Evolutionary conservation across 108 stramenopile genomes (phyloP).

Genomic region (Fragilaria radians): DNA sequence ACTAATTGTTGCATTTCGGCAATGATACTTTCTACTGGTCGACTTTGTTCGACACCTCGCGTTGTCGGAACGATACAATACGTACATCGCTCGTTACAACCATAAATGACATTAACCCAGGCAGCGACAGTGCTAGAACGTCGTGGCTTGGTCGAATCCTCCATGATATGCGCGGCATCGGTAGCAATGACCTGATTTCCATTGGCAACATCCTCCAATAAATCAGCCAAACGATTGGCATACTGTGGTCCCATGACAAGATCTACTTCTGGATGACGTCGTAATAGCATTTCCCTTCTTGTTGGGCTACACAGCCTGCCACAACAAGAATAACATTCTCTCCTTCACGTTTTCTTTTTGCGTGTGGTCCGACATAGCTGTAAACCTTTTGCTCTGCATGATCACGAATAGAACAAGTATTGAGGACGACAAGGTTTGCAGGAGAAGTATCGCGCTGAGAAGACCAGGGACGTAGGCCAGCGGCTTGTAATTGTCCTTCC

Average conservation of each 20-base stretch:
- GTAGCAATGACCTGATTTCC: conserved; percentile 95
- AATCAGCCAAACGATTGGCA: conserved; percentile 91
- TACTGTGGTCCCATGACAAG: conserved; percentile 91
- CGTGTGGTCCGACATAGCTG: conserved; percentile 56
- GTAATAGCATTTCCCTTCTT: conserved; percentile 79
- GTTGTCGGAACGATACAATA: conserved; percentile 89
- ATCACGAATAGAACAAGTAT: conserved; percentile 84
- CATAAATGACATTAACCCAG: conserved; percentile 88
- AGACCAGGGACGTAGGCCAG: conserved; percentile 31
- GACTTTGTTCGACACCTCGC: conserved; percentile 88
- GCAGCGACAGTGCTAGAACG: conserved; percentile 73
- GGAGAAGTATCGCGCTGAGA: conserved; percentile 8
- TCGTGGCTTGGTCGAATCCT: conserved; percentile 90
- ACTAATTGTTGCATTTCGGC: conserved; percentile 70
- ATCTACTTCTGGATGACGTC: conserved; percentile 80
- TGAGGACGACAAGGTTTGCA: conserved; percentile 65
- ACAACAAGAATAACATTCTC: conserved; percentile 82
- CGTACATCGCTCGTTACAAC: conserved; percentile 85
- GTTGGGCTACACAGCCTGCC: conserved; percentile 87
- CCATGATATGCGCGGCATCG: conserved; percentile 91
- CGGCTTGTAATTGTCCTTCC: conserved; percentile 63
- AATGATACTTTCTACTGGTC: conserved; percentile 77
- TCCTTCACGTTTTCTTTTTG: conserved; percentile 48
- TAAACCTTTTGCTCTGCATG: conserved; percentile 83
- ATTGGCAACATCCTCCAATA: conserved; percentile 88